phyloP scores from a whole-genome alignment of 2,329 filamentous ascomycete genomes.

The Fusarium denticulatum region DNA sequence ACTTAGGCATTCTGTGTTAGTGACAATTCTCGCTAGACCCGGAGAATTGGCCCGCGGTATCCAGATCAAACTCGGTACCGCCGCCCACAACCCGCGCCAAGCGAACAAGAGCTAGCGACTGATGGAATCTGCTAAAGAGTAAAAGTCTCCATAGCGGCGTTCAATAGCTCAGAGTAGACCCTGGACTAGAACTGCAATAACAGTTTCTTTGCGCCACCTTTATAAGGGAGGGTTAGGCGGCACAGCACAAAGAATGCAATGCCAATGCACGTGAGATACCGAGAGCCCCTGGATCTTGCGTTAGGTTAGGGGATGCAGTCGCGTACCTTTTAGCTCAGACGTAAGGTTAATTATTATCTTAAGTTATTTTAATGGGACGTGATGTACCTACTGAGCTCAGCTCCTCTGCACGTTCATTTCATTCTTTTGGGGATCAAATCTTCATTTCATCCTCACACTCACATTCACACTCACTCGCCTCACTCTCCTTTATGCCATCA shows the following conservation, averaged over 20 bases:
- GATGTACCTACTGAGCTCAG: neutral
- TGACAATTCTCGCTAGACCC: neutral
- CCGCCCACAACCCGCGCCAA: neutral
- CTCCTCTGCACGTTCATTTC: neutral
- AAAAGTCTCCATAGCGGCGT: neutral
- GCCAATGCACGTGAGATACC: constrained; percentile 7
- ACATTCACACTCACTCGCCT: neutral
- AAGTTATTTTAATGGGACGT: neutral
- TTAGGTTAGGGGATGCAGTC: neutral
- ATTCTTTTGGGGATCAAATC: neutral
- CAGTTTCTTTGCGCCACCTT: neutral
- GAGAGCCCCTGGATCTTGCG: constrained; percentile 14
- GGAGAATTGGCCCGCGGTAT: neutral
- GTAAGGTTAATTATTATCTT: neutral
- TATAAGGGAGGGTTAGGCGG: constrained; percentile 9
- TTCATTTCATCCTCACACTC: neutral
- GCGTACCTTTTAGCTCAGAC: constrained; percentile 1
- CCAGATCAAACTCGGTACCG: neutral
- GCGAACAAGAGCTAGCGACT: neutral
- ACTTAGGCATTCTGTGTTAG: neutral
- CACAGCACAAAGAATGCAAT: constrained; percentile 16
- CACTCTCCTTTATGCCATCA: constrained; percentile 7
- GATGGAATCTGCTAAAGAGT: neutral
- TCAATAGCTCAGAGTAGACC: neutral
- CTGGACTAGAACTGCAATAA: neutral